phyloP scores from a whole-genome alignment of 176 grass and related monocot genomes.

The Avena insularis region DNA sequence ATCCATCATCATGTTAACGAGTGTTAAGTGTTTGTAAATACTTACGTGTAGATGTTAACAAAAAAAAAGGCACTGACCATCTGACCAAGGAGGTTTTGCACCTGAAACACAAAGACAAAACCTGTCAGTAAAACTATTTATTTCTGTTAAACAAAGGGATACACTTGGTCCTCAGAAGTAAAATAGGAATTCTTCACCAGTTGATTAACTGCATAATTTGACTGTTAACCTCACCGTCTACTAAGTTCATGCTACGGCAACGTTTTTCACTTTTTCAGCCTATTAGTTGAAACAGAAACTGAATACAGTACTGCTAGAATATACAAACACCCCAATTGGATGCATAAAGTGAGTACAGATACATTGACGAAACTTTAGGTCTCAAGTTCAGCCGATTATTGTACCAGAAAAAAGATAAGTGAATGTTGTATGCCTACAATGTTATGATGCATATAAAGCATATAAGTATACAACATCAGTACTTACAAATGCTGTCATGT shows the following conservation, averaged over 20 bases:
- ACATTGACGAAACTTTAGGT: background rate
- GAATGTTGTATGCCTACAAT: constrained; percentile 14
- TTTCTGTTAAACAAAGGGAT: constrained; percentile 10
- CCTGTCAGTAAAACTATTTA: constrained; percentile 22
- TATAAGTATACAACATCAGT: constrained; percentile 16
- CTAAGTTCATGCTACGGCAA: background rate
- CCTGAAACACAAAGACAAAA: constrained; percentile 58
- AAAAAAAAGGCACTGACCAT: constrained; percentile 69
- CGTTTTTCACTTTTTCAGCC: background rate
- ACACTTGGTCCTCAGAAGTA: constrained; percentile 1
- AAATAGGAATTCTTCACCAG: background rate
- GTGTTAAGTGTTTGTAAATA: constrained; percentile 31
- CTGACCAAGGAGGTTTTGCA: constrained; percentile 90
- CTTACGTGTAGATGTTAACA: constrained; percentile 12
- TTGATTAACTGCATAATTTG: constrained; percentile 15
- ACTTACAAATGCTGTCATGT: constrained; percentile 97
- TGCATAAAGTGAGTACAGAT: constrained; percentile 4
- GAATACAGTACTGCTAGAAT: constrained; percentile 3
- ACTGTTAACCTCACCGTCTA: constrained; percentile 17
- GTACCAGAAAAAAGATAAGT: background rate
- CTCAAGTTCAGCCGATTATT: background rate
- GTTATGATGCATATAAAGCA: background rate
- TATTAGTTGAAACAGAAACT: constrained; percentile 21
- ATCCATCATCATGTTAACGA: constrained; percentile 39
- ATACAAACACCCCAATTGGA: background rate